Evolutionary conservation across 768 basidiomycete genomes (phyloP).

Genomic region (Boletus rubescentipes): DNA sequence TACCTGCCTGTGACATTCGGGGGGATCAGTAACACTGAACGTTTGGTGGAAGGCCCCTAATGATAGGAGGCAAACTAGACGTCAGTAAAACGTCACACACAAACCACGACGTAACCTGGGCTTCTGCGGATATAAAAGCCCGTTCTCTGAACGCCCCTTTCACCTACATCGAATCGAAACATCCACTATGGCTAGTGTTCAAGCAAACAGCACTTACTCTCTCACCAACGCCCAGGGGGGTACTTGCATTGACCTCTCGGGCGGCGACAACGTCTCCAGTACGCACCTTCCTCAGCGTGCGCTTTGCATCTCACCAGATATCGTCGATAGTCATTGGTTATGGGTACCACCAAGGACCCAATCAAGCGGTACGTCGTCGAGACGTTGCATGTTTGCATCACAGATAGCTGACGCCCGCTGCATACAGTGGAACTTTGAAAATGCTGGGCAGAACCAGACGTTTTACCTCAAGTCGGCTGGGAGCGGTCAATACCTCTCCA

Average conservation of each 20-base stretch:
- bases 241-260: slow-evolving; percentile 57
- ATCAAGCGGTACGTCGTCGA: slow-evolving; percentile 45
- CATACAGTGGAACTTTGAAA: slow-evolving; percentile 47
- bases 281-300: slow-evolving; percentile 7
- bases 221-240: slow-evolving; percentile 52
- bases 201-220: slow-evolving; percentile 40
- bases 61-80: not conserved
- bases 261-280: slow-evolving; percentile 48
- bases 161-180: not conserved
- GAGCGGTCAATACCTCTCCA: slow-evolving; percentile 41
- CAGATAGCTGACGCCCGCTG: not conserved
- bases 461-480: slow-evolving; percentile 46
- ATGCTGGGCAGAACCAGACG: slow-evolving; percentile 11
- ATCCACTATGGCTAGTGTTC: slow-evolving; percentile 25
- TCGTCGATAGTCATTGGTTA: slow-evolving; percentile 49
- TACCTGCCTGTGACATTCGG: no score
- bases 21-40: no score
- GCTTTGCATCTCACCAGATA: not conserved
- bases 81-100: no score
- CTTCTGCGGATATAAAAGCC: not conserved
- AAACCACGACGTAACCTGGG: no score
- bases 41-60: no score
- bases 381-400: no score
- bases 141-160: not conserved
- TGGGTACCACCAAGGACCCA: slow-evolving; percentile 39